Evolutionary conservation across 2,329 filamentous ascomycete species (phyloP).

Genomic region (Hymenotorrendiella dingleyae): DNA sequence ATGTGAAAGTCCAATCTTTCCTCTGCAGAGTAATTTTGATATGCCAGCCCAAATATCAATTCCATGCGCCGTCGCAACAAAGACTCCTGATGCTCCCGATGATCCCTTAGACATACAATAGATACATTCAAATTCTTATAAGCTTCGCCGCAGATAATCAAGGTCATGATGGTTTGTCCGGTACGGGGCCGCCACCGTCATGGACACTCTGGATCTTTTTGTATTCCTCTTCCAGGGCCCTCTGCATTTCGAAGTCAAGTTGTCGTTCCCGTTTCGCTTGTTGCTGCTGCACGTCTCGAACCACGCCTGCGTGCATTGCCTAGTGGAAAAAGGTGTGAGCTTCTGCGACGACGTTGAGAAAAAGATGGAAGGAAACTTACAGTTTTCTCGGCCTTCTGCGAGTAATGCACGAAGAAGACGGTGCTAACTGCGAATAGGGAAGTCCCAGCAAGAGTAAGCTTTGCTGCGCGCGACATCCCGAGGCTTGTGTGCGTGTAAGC

Average conservation of each 20-base stretch:
- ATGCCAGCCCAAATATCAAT: too few relatives aligned
- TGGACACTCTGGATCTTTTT: slow-evolving; percentile 78
- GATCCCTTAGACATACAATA: too few relatives aligned
- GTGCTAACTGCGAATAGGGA: slow-evolving; percentile 70
- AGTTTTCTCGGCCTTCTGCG: slow-evolving; percentile 76
- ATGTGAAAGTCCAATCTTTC: too few relatives aligned
- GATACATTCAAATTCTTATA: too few relatives aligned
- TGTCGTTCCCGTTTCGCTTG: slow-evolving; percentile 84
- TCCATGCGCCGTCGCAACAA: too few relatives aligned
- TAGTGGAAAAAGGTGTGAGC: slow-evolving; percentile 32
- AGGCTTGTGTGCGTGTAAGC: background rate
- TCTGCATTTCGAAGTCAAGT: slow-evolving; percentile 91
- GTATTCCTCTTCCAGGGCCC: slow-evolving; percentile 79
- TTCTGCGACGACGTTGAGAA: background rate
- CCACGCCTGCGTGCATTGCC: slow-evolving; percentile 94
- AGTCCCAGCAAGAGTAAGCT: slow-evolving; percentile 75
- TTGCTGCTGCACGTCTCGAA: slow-evolving; percentile 93
- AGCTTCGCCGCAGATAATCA: background rate
- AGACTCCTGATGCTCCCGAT: too few relatives aligned
- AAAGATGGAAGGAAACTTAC: slow-evolving; percentile 45
- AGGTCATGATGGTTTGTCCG: slow-evolving; percentile 15
- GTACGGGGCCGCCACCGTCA: slow-evolving; percentile 34
- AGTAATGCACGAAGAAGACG: slow-evolving; percentile 81
- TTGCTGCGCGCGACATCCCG: slow-evolving; percentile 92
- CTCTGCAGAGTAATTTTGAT: too few relatives aligned